Percentiles rank a stretch among this genome's conserved stretches.
Conservation (phyloP, 129 eudicot genomes). For the Silybum marianum region DNA sequence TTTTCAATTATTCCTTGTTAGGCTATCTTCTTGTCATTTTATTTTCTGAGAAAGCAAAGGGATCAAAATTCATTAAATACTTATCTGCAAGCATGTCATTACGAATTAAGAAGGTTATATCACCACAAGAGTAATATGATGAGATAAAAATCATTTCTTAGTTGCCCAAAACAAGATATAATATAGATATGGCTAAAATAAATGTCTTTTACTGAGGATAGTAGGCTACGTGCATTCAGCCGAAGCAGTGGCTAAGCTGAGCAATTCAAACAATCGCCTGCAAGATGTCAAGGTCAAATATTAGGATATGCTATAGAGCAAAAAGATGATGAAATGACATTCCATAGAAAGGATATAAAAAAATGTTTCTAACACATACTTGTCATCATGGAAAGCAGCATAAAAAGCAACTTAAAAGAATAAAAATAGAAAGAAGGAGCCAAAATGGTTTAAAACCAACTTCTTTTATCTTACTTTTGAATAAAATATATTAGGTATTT, state of each 20-base stretch:
- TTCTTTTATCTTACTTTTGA: too few species aligned
- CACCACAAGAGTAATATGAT: neutral
- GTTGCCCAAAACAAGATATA: neutral
- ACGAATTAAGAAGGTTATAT: constrained; percentile 12
- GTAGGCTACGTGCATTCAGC: constrained; percentile 77
- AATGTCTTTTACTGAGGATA: constrained; percentile 49
- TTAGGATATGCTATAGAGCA: neutral
- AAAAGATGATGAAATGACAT: neutral
- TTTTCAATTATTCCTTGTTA: constrained; percentile 47
- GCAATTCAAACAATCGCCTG: constrained; percentile 73
- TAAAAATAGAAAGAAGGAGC: neutral
- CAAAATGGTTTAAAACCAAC: too few species aligned
- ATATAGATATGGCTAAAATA: constrained; percentile 50
- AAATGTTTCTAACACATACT: constrained; percentile 28
- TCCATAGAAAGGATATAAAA: neutral
- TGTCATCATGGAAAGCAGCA: constrained; percentile 64
- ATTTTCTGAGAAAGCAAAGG: constrained; percentile 50
- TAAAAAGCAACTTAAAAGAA: constrained; percentile 44
- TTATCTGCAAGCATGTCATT: constrained; percentile 45
- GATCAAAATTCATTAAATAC: constrained; percentile 61
- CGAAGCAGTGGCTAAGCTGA: constrained; percentile 64
- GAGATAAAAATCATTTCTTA: neutral
- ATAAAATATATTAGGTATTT: too few species aligned
- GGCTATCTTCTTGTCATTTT: constrained; percentile 56
- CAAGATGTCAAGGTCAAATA: constrained; percentile 22